Conservation (phyloP, 371 early-diverging fungal species). For the Parasitella parasitica region DNA sequence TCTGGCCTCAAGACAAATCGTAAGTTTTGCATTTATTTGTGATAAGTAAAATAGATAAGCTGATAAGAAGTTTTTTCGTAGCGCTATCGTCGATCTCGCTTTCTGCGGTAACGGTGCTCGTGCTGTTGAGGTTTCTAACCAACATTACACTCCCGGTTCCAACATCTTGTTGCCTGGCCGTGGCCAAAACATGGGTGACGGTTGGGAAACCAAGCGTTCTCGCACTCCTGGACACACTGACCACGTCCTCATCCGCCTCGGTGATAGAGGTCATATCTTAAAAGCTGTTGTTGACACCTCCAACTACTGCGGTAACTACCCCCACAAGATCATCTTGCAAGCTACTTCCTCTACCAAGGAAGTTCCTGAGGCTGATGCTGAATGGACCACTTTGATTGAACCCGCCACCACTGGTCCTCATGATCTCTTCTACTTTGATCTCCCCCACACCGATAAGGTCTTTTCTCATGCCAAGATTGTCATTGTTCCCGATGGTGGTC, state of each 20-base stretch:
- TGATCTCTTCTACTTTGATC: constrained; percentile 68
- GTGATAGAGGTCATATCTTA: constrained; percentile 71
- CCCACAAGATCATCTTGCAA: constrained; percentile 68
- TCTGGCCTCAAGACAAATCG: constrained; percentile 56
- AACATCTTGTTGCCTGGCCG: constrained; percentile 80
- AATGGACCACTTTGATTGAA: constrained; percentile 53
- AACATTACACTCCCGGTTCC: constrained; percentile 78
- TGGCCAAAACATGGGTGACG: constrained; percentile 68
- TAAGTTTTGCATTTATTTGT: constrained; percentile 18
- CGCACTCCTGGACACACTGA: constrained; percentile 71
- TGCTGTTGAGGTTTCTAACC: constrained; percentile 71
- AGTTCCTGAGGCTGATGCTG: constrained; percentile 38
- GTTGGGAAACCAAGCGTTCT: constrained; percentile 83
- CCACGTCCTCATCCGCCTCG: constrained; percentile 74
- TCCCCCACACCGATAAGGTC: constrained; percentile 50
- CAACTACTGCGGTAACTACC: constrained; percentile 86
- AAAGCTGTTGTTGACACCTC: constrained; percentile 83
- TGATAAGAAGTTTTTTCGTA: constrained; percentile 12
- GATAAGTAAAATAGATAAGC: neutral
- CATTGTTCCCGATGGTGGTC: constrained; percentile 77
- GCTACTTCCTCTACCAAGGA: constrained; percentile 48
- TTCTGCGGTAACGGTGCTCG: constrained; percentile 75
- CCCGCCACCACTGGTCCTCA: constrained; percentile 56
- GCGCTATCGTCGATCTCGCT: constrained; percentile 75
- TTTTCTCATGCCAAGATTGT: constrained; percentile 67